Evolutionary conservation across 2,329 filamentous ascomycete species (phyloP).

Genomic region (Fonsecaea pugnacius): DNA sequence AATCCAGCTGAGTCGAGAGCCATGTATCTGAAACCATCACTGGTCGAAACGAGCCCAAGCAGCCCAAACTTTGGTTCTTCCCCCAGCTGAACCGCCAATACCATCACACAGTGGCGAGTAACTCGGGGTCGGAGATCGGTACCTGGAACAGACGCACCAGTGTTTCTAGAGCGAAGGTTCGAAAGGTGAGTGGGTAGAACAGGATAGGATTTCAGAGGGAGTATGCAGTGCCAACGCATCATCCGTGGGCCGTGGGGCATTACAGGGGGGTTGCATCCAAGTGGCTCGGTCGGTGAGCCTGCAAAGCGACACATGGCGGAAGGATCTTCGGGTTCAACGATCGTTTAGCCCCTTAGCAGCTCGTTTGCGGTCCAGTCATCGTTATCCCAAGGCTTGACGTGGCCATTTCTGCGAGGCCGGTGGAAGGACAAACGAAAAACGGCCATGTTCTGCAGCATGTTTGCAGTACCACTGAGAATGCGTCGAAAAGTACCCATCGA

Average conservation of each 20-base stretch:
- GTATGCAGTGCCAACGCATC: constrained; percentile 34
- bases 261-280: constrained; percentile 21
- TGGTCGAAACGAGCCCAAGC: background rate
- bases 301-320: constrained; percentile 31
- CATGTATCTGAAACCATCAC: constrained; percentile 1
- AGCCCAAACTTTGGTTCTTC: constrained; percentile 2
- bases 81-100: constrained; percentile 5
- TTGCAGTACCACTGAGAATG: constrained; percentile 15
- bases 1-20: constrained; percentile 16
- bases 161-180: constrained; percentile 20
- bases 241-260: constrained; percentile 30
- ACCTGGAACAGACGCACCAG: constrained; percentile 15
- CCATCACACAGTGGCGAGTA: constrained; percentile 12
- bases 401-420: constrained; percentile 27
- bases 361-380: constrained; percentile 22
- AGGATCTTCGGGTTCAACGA: constrained; percentile 29
- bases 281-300: constrained; percentile 32
- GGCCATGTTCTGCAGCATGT: constrained; percentile 28
- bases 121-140: constrained; percentile 20
- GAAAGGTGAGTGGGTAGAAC: constrained; percentile 17
- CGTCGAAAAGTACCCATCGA: constrained; percentile 1
- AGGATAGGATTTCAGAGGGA: constrained; percentile 15
- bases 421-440: constrained; percentile 17
- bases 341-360: constrained; percentile 16
- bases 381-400: constrained; percentile 27